phyloP scores from a whole-genome alignment of 257 asterid genomes.

The Perilla frutescens region DNA sequence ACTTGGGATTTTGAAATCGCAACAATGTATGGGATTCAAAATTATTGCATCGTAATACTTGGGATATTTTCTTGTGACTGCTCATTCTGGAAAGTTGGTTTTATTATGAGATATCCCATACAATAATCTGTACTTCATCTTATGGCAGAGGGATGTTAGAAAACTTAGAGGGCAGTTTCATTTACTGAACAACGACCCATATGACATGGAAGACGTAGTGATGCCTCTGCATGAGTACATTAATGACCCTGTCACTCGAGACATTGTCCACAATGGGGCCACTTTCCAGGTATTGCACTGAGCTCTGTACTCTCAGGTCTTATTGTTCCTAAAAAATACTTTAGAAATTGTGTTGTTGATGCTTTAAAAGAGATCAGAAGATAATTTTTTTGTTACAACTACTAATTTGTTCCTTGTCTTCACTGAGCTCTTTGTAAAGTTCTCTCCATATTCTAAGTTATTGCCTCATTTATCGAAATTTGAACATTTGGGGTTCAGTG shows the following conservation, averaged over 20 bases:
- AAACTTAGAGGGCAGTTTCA: conserved; percentile 50
- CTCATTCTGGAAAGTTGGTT: conserved; percentile 14
- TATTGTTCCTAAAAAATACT: conserved; percentile 10
- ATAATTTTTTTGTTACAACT: conserved; percentile 5
- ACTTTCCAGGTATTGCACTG: conserved; percentile 80
- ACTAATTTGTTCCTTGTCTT: conserved; percentile 8
- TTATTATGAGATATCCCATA: conserved; percentile 18
- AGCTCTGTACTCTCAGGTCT: conserved; percentile 15
- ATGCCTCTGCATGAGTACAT: conserved; percentile 90
- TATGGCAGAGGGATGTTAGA: conserved; percentile 83
- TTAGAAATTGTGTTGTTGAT: conserved; percentile 16
- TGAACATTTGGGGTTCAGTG: neutral
- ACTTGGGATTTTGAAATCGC: neutral
- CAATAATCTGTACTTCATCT: conserved; percentile 31
- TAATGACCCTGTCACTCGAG: conserved; percentile 76
- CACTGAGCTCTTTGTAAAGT: neutral
- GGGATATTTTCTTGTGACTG: conserved; percentile 8
- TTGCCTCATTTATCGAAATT: neutral
- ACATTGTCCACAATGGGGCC: conserved; percentile 93
- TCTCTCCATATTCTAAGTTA: neutral
- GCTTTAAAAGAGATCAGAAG: conserved; percentile 17
- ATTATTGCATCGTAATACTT: conserved; percentile 5
- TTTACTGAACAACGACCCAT: conserved; percentile 58
- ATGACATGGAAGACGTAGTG: conserved; percentile 68
- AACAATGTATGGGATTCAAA: conserved; percentile 9